Percentiles rank a stretch among this genome's conserved stretches.
Conservation (phyloP, 495 filamentous ascomycete species). For the Haplographium delicatum region DNA sequence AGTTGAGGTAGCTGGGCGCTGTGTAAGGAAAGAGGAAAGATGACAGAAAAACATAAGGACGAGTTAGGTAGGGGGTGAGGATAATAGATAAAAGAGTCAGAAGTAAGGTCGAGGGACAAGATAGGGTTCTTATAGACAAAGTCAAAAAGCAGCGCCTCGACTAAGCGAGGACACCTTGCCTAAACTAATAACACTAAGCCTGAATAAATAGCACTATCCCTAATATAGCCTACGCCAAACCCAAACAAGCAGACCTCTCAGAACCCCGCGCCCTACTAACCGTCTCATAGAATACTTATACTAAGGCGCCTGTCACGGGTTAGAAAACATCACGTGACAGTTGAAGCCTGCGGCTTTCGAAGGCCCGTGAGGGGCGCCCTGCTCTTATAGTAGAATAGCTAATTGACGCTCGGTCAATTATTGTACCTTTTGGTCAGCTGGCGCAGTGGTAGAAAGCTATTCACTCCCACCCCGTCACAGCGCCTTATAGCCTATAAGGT, state of each 20-base stretch:
- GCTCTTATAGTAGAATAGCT: too few relatives aligned
- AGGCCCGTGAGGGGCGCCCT: too few relatives aligned
- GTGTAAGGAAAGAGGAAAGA: constrained; percentile 4
- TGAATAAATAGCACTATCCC: background rate
- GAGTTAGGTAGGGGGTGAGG: constrained; percentile 6
- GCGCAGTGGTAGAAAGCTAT: too few relatives aligned
- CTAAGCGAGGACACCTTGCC: constrained; percentile 17
- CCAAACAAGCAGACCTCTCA: constrained; percentile 3
- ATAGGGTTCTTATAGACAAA: constrained; percentile 13
- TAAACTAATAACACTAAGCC: background rate
- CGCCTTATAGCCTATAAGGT: too few relatives aligned
- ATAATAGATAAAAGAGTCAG: constrained; percentile 3
- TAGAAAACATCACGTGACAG: too few relatives aligned
- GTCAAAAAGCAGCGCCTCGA: constrained; percentile 13
- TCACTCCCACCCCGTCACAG: too few relatives aligned
- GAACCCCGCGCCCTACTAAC: constrained; percentile 14
- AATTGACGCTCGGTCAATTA: too few relatives aligned
- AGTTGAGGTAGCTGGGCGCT: constrained; percentile 8
- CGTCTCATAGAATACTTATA: constrained; percentile 14
- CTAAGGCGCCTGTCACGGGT: too few relatives aligned
- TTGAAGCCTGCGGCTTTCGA: too few relatives aligned
- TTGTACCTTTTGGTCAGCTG: too few relatives aligned
- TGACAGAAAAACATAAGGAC: background rate
- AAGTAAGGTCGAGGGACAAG: constrained; percentile 5
- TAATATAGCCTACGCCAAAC: constrained; percentile 3